Evolutionary conservation across 2,329 filamentous ascomycete species (phyloP).

Genomic region (Zymoseptoria passerinii): DNA sequence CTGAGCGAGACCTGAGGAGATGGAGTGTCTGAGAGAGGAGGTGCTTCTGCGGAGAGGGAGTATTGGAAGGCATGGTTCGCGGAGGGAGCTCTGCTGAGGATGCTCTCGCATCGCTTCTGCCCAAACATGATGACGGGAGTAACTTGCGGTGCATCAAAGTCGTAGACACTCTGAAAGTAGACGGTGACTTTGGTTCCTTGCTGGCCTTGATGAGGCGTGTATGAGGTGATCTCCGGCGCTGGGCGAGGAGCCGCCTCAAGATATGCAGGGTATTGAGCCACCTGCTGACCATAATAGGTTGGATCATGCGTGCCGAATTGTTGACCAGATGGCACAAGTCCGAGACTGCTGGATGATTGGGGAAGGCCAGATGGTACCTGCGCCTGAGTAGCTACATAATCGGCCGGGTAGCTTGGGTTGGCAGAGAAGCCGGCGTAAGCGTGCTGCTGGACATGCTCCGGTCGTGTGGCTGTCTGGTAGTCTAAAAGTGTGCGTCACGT

Average conservation of each 20-base stretch:
- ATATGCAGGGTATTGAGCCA: constrained; percentile 56
- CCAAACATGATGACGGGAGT: constrained; percentile 63
- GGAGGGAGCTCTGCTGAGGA: constrained; percentile 51
- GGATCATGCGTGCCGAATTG: constrained; percentile 44
- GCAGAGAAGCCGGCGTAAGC: constrained; percentile 39
- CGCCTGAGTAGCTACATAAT: constrained; percentile 43
- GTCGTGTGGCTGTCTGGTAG: constrained; percentile 50
- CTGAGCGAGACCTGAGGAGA: constrained; percentile 51
- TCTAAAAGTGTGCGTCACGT: constrained; percentile 41
- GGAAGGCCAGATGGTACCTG: constrained; percentile 42
- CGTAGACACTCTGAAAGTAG: constrained; percentile 66
- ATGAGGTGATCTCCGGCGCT: constrained; percentile 58
- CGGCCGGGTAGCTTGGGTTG: constrained; percentile 42
- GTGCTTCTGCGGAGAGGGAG: constrained; percentile 62
- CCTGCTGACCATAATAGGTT: constrained; percentile 41
- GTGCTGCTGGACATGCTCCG: constrained; percentile 46
- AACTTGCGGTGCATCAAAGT: constrained; percentile 52
- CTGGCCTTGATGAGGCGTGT: constrained; percentile 58
- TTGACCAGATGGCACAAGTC: constrained; percentile 35
- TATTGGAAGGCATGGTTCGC: constrained; percentile 58
- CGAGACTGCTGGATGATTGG: constrained; percentile 36
- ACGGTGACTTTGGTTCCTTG: constrained; percentile 64
- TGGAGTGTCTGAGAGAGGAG: constrained; percentile 52
- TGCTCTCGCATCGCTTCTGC: constrained; percentile 61
- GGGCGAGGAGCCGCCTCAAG: constrained; percentile 54